Conservation (phyloP, 176 grass and related monocot species). For the Aegilops longissima region DNA sequence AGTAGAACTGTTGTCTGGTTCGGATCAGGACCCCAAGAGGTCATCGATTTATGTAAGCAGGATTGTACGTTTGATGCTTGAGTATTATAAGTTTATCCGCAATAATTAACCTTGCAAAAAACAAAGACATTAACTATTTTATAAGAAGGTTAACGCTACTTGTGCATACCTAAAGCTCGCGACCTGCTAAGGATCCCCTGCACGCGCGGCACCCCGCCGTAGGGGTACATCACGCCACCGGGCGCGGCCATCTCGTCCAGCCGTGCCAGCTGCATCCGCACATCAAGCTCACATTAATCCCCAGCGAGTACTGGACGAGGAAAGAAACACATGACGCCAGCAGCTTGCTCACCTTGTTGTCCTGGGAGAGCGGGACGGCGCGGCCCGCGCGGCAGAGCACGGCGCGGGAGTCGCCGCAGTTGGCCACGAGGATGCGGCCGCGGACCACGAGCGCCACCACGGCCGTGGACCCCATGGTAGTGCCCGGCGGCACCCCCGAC, state of each 20-base stretch:
- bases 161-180: not conserved
- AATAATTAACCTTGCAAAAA: too few species aligned
- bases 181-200: not conserved
- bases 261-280: not conserved
- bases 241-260: not conserved
- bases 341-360: conserved; percentile 67
- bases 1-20: too few species aligned
- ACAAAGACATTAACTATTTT: too few species aligned
- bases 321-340: not conserved
- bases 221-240: not conserved
- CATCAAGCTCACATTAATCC: not conserved
- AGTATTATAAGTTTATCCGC: too few species aligned
- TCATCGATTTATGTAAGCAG: too few species aligned
- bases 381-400: conserved; percentile 53
- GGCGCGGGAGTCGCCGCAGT: conserved; percentile 85
- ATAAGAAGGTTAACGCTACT: too few species aligned
- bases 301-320: not conserved
- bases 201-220: not conserved
- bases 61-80: too few species aligned
- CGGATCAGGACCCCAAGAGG: too few species aligned
- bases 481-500: conserved; percentile 26
- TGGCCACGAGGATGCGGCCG: conserved; percentile 52
- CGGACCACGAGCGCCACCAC: conserved; percentile 58
- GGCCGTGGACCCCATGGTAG: conserved; percentile 73
- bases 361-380: conserved; percentile 60